Percentiles rank a stretch among this genome's conserved stretches.
These are phyloP conservation scores for Colletotrichum sp. DNA, from an alignment of 2,329 filamentous ascomycete genomes.

Conservation along the genomic window DNA sequence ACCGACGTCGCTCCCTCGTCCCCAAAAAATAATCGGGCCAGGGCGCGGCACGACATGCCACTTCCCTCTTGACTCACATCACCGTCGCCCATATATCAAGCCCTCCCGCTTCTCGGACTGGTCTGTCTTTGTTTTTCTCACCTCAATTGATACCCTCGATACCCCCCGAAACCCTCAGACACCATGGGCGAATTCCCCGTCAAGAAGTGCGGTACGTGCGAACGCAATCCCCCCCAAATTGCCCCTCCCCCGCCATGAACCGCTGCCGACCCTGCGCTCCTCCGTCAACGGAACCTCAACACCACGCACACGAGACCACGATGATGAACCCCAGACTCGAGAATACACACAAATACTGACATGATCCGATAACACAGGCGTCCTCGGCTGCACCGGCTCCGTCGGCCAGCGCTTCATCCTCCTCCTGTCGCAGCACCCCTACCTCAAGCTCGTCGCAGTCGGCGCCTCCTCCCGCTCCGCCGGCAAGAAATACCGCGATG, in stretches of 20 bases:
- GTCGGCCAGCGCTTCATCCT: slow-evolving; percentile 97
- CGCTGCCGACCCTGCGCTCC: not conserved
- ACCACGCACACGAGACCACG: not conserved
- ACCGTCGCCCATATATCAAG: not conserved
- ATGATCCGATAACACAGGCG: slow-evolving; percentile 49
- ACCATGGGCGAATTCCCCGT: slow-evolving; percentile 49
- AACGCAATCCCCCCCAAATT: not conserved
- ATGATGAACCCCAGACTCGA: not conserved
- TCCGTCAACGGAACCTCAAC: slow-evolving; percentile 4
- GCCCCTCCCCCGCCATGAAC: slow-evolving; percentile 18
- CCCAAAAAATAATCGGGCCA: slow-evolving; percentile 7
- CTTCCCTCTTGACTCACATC: slow-evolving; percentile 19
- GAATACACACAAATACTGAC: not conserved
- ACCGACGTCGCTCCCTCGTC: slow-evolving; percentile 13
- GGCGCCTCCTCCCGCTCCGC: slow-evolving; percentile 89
- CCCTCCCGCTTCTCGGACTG: not conserved
- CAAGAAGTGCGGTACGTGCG: slow-evolving; percentile 62
- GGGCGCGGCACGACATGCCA: slow-evolving; percentile 6
- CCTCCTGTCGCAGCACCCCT: slow-evolving; percentile 84
- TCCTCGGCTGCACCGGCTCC: slow-evolving; percentile 90
- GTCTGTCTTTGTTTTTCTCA: not conserved
- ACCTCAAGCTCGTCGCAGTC: slow-evolving; percentile 84
- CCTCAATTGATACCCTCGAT: slow-evolving; percentile 1
- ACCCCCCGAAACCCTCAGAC: not conserved
- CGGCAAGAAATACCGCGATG: slow-evolving; percentile 94